phyloP scores from a whole-genome alignment of 2,329 filamentous ascomycete species.

The Trichoderma afroharzianum region DNA sequence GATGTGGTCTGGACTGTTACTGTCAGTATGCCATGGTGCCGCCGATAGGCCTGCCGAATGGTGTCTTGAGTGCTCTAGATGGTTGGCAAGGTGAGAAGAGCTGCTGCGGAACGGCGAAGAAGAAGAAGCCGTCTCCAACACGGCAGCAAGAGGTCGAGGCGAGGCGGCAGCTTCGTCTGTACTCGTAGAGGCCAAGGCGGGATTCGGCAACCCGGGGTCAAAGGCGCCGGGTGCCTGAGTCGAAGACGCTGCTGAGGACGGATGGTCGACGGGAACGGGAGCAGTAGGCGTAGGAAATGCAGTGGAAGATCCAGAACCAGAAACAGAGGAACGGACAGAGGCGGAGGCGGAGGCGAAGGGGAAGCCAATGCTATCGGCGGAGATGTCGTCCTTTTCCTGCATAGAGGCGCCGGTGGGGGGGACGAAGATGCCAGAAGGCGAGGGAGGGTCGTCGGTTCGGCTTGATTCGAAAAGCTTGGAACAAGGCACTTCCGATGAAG shows the following conservation, averaged over 20 bases:
- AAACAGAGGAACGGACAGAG: not conserved
- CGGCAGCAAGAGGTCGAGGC: not conserved
- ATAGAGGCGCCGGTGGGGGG: conserved; percentile 29
- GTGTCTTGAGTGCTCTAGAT: conserved; percentile 17
- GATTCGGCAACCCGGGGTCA: not conserved
- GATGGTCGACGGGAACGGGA: not conserved
- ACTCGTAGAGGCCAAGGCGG: not conserved
- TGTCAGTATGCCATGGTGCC: conserved; percentile 20
- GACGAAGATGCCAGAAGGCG: conserved; percentile 4
- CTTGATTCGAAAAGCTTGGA: not conserved
- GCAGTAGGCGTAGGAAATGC: not conserved
- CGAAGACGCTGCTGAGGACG: conserved; percentile 16
- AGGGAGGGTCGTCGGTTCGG: not conserved
- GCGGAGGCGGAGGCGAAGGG: conserved; percentile 16
- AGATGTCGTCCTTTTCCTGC: conserved; percentile 25
- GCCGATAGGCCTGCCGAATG: conserved; percentile 6
- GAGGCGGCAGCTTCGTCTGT: conserved; percentile 6
- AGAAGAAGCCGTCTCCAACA: not conserved
- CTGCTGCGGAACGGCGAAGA: not conserved
- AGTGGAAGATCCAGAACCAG: not conserved
- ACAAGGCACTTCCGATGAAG: conserved; percentile 11
- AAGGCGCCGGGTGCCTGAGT: not conserved
- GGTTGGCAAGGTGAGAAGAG: not conserved
- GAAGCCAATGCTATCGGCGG: conserved; percentile 17
- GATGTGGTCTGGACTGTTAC: conserved; percentile 18